These are phyloP conservation scores for Penicillium aurantiogriseum DNA, from an alignment of 2,329 filamentous ascomycete genomes.

Conservation along the genomic window DNA sequence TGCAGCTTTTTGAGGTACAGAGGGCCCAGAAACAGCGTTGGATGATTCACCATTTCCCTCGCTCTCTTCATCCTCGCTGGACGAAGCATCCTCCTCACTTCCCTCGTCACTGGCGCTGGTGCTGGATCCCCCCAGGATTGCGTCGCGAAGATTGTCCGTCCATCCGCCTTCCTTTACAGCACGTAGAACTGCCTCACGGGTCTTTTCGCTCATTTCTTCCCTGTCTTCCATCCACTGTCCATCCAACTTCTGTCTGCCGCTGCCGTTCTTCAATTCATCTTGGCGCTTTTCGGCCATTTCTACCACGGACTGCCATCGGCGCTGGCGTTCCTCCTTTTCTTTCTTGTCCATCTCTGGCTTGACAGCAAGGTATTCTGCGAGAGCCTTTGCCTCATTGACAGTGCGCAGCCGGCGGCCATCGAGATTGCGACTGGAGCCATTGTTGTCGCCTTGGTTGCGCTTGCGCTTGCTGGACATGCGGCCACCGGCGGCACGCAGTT, in stretches of 20 bases:
- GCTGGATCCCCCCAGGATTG: conserved; percentile 36
- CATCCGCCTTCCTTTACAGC: conserved; percentile 63
- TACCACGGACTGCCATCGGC: conserved; percentile 82
- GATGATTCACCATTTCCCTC: conserved; percentile 34
- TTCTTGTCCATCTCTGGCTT: conserved; percentile 97
- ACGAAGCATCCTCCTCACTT: conserved; percentile 31
- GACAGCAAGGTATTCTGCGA: conserved; percentile 91
- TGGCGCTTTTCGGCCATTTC: conserved; percentile 79
- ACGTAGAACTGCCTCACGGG: conserved; percentile 71
- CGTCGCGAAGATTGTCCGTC: conserved; percentile 44
- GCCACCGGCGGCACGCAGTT: conserved; percentile 91
- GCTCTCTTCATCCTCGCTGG: conserved; percentile 39
- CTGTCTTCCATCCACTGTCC: conserved; percentile 95
- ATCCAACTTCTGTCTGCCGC: conserved; percentile 65
- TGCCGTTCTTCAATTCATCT: conserved; percentile 76
- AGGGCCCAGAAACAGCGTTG: conserved; percentile 19
- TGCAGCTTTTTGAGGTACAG: conserved; percentile 29
- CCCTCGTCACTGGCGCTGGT: conserved; percentile 44
- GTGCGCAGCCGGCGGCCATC: conserved; percentile 88
- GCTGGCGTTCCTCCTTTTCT: conserved; percentile 80
- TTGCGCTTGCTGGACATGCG: conserved; percentile 98
- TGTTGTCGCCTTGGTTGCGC: conserved; percentile 75
- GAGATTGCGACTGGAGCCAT: conserved; percentile 87
- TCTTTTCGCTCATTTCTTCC: conserved; percentile 83
- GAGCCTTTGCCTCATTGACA: conserved; percentile 88